Percentiles rank a stretch among this genome's conserved stretches.
These are phyloP conservation scores for Pseudogymnoascus sp. DNA, from an alignment of 2,329 filamentous ascomycete genomes.

Conservation along the genomic window DNA sequence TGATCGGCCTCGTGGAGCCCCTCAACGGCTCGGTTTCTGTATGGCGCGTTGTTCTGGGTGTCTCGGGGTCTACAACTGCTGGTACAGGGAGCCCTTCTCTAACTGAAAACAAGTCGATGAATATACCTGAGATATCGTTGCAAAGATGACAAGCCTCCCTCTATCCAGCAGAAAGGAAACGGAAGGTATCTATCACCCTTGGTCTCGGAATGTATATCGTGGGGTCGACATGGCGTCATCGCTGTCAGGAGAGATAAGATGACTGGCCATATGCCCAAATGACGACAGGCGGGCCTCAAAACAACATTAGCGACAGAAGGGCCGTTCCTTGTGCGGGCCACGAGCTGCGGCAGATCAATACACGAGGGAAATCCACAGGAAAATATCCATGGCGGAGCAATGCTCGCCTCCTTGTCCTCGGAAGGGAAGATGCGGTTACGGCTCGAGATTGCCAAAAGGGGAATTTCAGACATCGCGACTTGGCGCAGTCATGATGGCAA, in stretches of 20 bases:
- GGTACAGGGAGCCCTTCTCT: slow-evolving; percentile 37
- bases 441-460: background rate
- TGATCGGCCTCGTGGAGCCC: slow-evolving; percentile 35
- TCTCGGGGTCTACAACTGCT: slow-evolving; percentile 18
- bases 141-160: slow-evolving; percentile 34
- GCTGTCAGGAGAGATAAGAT: background rate
- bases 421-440: background rate
- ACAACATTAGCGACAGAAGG: background rate
- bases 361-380: background rate
- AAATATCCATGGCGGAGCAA: background rate
- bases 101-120: slow-evolving; percentile 35
- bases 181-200: slow-evolving; percentile 31
- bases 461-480: background rate
- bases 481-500: background rate
- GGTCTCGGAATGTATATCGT: slow-evolving; percentile 24
- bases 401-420: background rate
- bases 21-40: slow-evolving; percentile 26
- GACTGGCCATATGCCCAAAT: background rate
- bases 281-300: background rate
- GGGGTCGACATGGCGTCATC: background rate
- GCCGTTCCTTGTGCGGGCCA: background rate
- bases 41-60: background rate
- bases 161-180: slow-evolving; percentile 32
- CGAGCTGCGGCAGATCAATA: background rate
- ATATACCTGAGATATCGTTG: slow-evolving; percentile 34